phyloP scores from a whole-genome alignment of 2,329 filamentous ascomycete genomes.

The Beauveria caledonica region DNA sequence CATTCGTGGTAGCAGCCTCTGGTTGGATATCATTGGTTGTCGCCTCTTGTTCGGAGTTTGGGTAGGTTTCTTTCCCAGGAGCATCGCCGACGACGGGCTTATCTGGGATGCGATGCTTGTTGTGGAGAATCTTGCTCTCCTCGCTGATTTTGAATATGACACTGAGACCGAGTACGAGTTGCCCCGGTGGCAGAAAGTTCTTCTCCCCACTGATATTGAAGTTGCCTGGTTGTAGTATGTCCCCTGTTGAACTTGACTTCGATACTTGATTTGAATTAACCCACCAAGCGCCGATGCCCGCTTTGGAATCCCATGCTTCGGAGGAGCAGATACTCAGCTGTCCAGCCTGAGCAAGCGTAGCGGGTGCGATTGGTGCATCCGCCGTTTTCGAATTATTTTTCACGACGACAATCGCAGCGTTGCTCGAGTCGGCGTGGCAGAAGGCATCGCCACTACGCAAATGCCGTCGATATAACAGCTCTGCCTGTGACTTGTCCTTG shows the following conservation, averaged over 20 bases:
- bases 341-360: constrained; percentile 85
- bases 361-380: constrained; percentile 82
- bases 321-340: constrained; percentile 77
- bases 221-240: constrained; percentile 67
- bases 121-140: constrained; percentile 72
- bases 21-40: background rate
- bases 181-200: constrained; percentile 82
- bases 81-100: constrained; percentile 14
- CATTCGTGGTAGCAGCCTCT: background rate
- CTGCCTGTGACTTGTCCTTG: constrained; percentile 81
- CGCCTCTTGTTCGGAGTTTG: background rate
- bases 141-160: constrained; percentile 85
- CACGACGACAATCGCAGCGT: constrained; percentile 77
- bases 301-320: constrained; percentile 91
- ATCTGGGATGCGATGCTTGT: constrained; percentile 50
- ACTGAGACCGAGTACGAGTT: constrained; percentile 78
- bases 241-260: constrained; percentile 72
- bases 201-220: constrained; percentile 83
- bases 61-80: constrained; percentile 13
- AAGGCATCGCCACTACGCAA: constrained; percentile 86
- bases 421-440: constrained; percentile 81
- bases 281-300: constrained; percentile 95
- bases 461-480: constrained; percentile 82
- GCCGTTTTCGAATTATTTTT: constrained; percentile 75
- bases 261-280: constrained; percentile 83